phyloP scores from a whole-genome alignment of 805 yeast species.

The Metschnikowia orientalis region DNA sequence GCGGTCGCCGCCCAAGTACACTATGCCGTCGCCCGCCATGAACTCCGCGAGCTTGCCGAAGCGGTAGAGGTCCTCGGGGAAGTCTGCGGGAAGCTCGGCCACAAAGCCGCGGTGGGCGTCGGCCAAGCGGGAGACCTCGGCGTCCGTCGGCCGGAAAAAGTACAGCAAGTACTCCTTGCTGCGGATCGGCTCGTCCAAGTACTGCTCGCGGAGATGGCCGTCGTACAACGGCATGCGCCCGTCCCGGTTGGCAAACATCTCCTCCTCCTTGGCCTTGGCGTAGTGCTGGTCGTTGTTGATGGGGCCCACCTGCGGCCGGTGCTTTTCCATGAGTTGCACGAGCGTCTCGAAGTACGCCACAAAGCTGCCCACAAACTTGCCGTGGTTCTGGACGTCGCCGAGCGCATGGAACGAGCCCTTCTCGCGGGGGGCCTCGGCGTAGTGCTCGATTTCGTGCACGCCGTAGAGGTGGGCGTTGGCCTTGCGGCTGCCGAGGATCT shows the following conservation, averaged over 20 bases:
- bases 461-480: background rate
- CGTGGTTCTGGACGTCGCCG: background rate
- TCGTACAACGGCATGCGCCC: constrained; percentile 31
- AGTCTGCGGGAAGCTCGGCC: constrained; percentile 19
- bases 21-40: constrained; percentile 38
- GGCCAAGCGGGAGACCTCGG: constrained; percentile 20
- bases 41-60: constrained; percentile 17
- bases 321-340: constrained; percentile 16
- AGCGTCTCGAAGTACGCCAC: constrained; percentile 20
- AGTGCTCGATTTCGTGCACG: constrained; percentile 8
- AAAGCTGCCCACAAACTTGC: constrained; percentile 17
- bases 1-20: constrained; percentile 35
- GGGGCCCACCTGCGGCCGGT: constrained; percentile 20
- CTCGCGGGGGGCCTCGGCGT: background rate
- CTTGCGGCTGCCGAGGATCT: constrained; percentile 1
- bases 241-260: constrained; percentile 18
- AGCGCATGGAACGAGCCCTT: background rate
- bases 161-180: constrained; percentile 22
- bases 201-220: constrained; percentile 33
- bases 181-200: constrained; percentile 26
- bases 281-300: constrained; percentile 30
- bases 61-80: constrained; percentile 22
- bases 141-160: constrained; percentile 20
- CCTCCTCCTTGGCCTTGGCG: constrained; percentile 14
- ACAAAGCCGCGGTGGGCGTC: constrained; percentile 22